phyloP scores from a whole-genome alignment of 2,329 filamentous ascomycete genomes.

The Macrophomina tecta region DNA sequence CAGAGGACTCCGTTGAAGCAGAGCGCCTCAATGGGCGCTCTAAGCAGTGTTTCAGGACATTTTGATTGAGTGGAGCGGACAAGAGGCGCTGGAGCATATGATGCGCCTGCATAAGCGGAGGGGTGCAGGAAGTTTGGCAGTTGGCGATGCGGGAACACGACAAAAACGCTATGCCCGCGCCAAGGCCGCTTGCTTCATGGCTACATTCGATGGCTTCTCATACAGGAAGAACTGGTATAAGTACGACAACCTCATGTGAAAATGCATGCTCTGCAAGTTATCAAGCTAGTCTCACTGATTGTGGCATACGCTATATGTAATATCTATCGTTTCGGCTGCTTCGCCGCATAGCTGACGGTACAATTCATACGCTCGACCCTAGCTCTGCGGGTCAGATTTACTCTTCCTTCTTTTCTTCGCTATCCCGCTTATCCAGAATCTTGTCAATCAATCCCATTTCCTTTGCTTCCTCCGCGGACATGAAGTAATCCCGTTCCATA shows the following conservation, averaged over 20 bases:
- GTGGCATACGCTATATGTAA: no score
- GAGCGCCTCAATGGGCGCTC: neutral
- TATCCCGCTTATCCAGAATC: constrained; percentile 72
- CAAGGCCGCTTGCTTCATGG: constrained; percentile 12
- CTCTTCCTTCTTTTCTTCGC: constrained; percentile 39
- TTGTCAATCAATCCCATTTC: constrained; percentile 92
- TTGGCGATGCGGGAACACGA: neutral
- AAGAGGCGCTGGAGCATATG: neutral
- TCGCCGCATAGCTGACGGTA: no score
- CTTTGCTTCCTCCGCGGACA: constrained; percentile 85
- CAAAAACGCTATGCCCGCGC: neutral
- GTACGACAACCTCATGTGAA: no score
- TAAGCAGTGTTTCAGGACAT: neutral
- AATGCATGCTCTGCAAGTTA: no score
- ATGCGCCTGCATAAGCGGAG: constrained; percentile 16
- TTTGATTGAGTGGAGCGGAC: neutral
- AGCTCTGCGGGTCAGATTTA: neutral
- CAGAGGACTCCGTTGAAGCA: neutral
- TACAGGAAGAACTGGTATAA: no score
- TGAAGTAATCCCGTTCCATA: constrained; percentile 97
- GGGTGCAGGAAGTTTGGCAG: neutral
- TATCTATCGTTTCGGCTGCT: no score
- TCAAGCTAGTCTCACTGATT: no score
- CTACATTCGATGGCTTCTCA: neutral
- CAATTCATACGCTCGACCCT: no score